A percentile compares a stretch with the other conserved stretches of the same genome.
Evolutionary conservation across 2,329 filamentous ascomycete genomes (phyloP).

Genomic region (Sporothrix humicola): DNA sequence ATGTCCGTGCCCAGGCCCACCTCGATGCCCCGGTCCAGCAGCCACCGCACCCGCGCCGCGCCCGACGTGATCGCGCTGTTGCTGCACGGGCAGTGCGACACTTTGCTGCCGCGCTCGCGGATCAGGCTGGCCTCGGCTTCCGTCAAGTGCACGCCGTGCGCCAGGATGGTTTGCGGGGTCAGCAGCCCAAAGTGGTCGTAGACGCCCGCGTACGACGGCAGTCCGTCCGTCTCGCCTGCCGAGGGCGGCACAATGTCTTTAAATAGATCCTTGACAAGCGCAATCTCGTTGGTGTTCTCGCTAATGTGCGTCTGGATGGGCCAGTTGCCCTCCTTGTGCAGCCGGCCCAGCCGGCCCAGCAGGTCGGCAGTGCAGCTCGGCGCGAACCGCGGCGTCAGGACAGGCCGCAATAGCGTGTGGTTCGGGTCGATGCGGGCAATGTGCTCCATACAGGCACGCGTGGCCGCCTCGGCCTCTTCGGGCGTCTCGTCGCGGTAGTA

Average conservation of each 20-base stretch:
- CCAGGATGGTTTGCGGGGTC: conserved; percentile 75
- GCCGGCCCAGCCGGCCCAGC: conserved; percentile 66
- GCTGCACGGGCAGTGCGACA: conserved; percentile 85
- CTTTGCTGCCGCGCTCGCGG: conserved; percentile 63
- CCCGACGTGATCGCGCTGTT: conserved; percentile 85
- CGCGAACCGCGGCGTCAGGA: conserved; percentile 77
- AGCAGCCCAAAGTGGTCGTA: conserved; percentile 78
- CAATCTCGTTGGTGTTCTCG: conserved; percentile 78
- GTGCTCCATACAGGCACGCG: conserved; percentile 66
- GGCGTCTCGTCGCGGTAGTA: conserved; percentile 79
- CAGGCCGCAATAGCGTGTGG: conserved; percentile 71
- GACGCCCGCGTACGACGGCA: conserved; percentile 70
- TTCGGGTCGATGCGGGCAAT: conserved; percentile 70
- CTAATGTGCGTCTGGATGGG: conserved; percentile 89
- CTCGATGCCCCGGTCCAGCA: conserved; percentile 75
- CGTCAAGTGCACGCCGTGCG: conserved; percentile 80
- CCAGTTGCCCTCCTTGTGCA: conserved; percentile 67
- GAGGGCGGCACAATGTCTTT: conserved; percentile 47
- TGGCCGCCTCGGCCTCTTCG: conserved; percentile 61
- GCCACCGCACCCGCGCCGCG: conserved; percentile 72
- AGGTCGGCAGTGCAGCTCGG: conserved; percentile 64
- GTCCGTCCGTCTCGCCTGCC: conserved; percentile 40
- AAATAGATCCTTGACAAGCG: conserved; percentile 74
- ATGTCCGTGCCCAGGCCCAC: conserved; percentile 92
- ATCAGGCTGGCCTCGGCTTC: conserved; percentile 71